These are phyloP conservation scores for Collybiopsis confluens DNA, from an alignment of 768 basidiomycete genomes.

Conservation along the genomic window DNA sequence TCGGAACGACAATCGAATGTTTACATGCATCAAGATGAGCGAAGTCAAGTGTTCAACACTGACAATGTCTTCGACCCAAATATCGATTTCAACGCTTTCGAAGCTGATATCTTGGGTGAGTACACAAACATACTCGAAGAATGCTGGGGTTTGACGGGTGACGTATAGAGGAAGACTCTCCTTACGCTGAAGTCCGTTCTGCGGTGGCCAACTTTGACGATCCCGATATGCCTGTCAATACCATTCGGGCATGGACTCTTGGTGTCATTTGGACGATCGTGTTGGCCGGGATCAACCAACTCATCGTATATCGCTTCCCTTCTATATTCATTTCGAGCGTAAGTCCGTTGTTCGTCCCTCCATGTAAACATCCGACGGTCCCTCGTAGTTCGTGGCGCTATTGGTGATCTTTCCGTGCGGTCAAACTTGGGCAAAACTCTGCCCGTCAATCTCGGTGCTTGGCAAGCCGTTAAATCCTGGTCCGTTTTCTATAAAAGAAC, in stretches of 20 bases:
- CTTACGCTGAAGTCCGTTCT: conserved; percentile 71
- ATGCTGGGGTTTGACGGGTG: too few relatives aligned
- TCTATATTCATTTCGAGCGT: conserved; percentile 9
- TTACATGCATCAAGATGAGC: background rate
- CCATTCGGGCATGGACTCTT: conserved; percentile 48
- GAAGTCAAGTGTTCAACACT: background rate
- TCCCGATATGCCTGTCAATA: conserved; percentile 50
- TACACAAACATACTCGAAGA: too few relatives aligned
- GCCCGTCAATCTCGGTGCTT: conserved; percentile 55
- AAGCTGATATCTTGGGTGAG: background rate
- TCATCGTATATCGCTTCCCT: conserved; percentile 57
- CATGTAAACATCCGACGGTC: conserved; percentile 11
- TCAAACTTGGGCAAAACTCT: conserved; percentile 43
- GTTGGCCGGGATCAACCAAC: conserved; percentile 52
- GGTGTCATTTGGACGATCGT: conserved; percentile 51
- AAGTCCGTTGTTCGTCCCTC: too few relatives aligned
- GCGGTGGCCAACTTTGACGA: conserved; percentile 67
- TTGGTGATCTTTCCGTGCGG: conserved; percentile 70
- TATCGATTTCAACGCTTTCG: conserved; percentile 1
- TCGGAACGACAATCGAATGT: background rate
- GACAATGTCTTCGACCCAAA: conserved; percentile 8
- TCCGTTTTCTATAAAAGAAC: conserved; percentile 74
- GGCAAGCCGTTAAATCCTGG: conserved; percentile 69
- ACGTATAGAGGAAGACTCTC: conserved; percentile 59
- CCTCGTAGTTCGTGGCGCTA: conserved; percentile 55